Base-by-base conservation (phyloP, 2,329 filamentous ascomycete species). In the Raffaelea albimanens region DNA sequence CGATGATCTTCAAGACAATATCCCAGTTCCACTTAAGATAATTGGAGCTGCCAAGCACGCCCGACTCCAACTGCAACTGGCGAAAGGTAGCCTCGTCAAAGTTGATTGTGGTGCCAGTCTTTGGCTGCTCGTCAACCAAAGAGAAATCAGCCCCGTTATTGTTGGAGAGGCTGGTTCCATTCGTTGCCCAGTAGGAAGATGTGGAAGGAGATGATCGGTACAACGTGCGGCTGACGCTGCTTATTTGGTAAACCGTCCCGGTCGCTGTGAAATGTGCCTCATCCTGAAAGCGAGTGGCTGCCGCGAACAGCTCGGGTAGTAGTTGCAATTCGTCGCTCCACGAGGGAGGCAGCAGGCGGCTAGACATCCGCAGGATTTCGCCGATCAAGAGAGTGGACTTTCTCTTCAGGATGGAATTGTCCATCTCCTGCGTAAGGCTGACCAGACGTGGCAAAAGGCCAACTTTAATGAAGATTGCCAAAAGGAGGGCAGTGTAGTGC, bases 1-100 rank as follows among this genome's bases (percentile, higher is more conserved):
- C 91, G 33, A 98, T 90, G 45, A 97, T 82, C 57, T 83, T 85
- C 50, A 90, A 76, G 39, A 98, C 89, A 34, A 95, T 72, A 52
- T 95, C 88, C 93, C 94, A 98, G 61, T 95, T 91, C 93, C 93
- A 98, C 63, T 98, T 98, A 36, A 81, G 73, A 59, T 86, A 95
- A 56, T 95, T 96, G 52, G 88, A 88, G 51, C 87, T 93, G 53
- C 84, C 87, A 41, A 97, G 70, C 2, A 98, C 88, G 47, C 88
- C 82, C 4, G 87, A 93, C 51, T 97, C 86, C 18, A 89, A 69
- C 23, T 83, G 59, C 3, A 83, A 65, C 58, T 83, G 78, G 19
- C 80, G 73, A 56, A 83, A 83, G 1, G 77, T 78, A 10, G 75
- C 72, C 56, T 83, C 80, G 52, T 83, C 73, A 38, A 73, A 73